Evolutionary conservation across 371 early-diverging fungal species (phyloP), one percentile per base, ranked within the genome.

Genomic region (Lichtheimia ornata): DNA sequence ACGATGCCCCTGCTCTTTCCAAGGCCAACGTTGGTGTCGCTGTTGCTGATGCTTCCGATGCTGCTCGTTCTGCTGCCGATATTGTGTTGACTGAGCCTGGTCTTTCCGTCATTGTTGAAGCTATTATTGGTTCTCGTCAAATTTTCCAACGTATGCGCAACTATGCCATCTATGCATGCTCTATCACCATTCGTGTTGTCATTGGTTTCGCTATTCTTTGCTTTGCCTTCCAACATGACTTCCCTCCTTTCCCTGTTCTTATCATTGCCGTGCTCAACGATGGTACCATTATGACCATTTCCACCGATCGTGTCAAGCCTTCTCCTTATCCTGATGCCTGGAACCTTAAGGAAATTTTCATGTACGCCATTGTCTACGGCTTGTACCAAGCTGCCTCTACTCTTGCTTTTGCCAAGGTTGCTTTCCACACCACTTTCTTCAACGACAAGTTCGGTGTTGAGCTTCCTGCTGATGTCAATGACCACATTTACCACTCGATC

Each of bases 1-100:
- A 95, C 78, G 97, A 95, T 76, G 92, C 94, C 18, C 94, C 93
- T 5, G 95, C 96, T 50, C 87, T 97, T 59, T 82, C 84, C 73
- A 86, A 86, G 84, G 89, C 89, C 64, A 85, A 88, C 74, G 86
- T 87, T 60, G 89, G 89, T 75, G 82, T 88, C 64, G 89, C 89
- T 57, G 91, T 95, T 82, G 92, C 83, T 62, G 87, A 83, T 64
- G 85, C 84, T 58, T 79, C 85, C 50, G 87, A 87, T 66, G 87
- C 87, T 61, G 88, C 89, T 57, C 85, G 86, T 65, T 82, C 84
- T 62, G 88, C 88, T 61, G 83, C 86, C 44, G 85, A 86, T 72
- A 87, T 87, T 63, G 88, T 90, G 64, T 81, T 90, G 64, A 79
- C 83, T 45, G 86, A 82, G 57, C 85, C 87, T 49, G 91, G 91